Evolutionary conservation across 768 basidiomycete species (phyloP).

Genomic region (Inosperma sp.): DNA sequence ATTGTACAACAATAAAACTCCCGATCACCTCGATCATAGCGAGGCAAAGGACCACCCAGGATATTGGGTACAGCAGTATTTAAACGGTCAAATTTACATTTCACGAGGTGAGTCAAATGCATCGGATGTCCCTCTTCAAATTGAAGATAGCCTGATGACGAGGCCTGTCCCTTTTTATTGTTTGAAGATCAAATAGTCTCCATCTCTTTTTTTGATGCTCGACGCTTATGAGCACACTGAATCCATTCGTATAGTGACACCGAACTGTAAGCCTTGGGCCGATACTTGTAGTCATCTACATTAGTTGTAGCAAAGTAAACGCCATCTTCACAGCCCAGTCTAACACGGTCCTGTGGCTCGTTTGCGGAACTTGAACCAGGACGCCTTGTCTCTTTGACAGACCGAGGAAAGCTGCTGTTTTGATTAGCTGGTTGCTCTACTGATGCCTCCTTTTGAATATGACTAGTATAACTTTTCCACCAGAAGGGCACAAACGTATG

Average conservation of each 20-base stretch:
- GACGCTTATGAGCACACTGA: constrained; percentile 10
- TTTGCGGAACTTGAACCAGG: background rate
- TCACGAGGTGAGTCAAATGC: constrained; percentile 18
- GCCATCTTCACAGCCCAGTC: constrained; percentile 16
- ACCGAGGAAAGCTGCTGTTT: too few species aligned
- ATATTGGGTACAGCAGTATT: constrained; percentile 24
- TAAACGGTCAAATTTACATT: constrained; percentile 6
- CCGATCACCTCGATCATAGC: constrained; percentile 26
- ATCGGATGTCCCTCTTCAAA: constrained; percentile 23
- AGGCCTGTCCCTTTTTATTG: background rate
- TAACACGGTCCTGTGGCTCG: constrained; percentile 16
- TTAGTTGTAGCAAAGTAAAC: constrained; percentile 20
- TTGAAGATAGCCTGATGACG: background rate
- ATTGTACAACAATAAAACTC: constrained; percentile 31
- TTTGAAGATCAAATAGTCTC: background rate
- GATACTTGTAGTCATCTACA: constrained; percentile 32
- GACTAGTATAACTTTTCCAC: constrained; percentile 26
- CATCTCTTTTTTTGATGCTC: constrained; percentile 8
- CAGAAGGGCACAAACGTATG: constrained; percentile 26
- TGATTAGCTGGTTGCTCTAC: background rate
- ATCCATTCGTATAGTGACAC: constrained; percentile 29
- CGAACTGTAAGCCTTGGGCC: constrained; percentile 15
- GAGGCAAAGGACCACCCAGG: constrained; percentile 25
- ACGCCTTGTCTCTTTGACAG: background rate
- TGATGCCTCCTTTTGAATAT: constrained; percentile 5